phyloP scores from a whole-genome alignment of 805 yeast genomes.

The Wickerhamiella kurtzmanii region DNA sequence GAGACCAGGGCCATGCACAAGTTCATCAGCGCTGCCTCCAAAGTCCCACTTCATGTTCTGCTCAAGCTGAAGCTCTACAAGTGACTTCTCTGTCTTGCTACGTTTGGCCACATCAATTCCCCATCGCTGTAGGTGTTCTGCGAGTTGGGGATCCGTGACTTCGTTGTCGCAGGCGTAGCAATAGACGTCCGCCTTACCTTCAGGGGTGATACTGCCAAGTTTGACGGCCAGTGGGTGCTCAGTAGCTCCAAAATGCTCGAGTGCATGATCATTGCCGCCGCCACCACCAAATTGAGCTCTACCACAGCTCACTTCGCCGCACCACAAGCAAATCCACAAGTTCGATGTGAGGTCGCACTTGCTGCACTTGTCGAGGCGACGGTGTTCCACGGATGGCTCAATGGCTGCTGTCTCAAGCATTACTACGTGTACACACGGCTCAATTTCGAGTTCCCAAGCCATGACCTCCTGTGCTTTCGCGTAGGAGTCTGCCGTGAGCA shows the following conservation, averaged over 20 bases:
- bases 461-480: conserved; percentile 54
- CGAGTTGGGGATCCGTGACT: conserved; percentile 53
- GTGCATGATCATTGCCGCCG: conserved; percentile 88
- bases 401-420: conserved; percentile 25
- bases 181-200: conserved; percentile 64
- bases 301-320: conserved; percentile 93
- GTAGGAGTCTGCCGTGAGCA: conserved; percentile 46
- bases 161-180: conserved; percentile 88
- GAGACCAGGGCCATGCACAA: conserved; percentile 59
- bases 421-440: conserved; percentile 64
- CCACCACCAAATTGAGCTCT: conserved; percentile 86
- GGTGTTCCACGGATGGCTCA: conserved; percentile 24
- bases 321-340: conserved; percentile 81
- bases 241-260: conserved; percentile 46
- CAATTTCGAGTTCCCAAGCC: conserved; percentile 84
- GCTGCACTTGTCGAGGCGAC: conserved; percentile 23
- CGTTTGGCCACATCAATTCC: conserved; percentile 49
- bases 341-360: conserved; percentile 48
- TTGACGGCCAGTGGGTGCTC: conserved; percentile 79
- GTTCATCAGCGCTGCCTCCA: conserved; percentile 41
- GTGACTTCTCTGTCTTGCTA: conserved; percentile 70
- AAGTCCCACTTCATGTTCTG: conserved; percentile 93
- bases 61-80: conserved; percentile 82
- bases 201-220: conserved; percentile 71
- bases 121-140: conserved; percentile 37